Evolutionary conservation across 805 yeast genomes (phyloP).

Genomic region (Cyberlindnera misumaiensis): DNA sequence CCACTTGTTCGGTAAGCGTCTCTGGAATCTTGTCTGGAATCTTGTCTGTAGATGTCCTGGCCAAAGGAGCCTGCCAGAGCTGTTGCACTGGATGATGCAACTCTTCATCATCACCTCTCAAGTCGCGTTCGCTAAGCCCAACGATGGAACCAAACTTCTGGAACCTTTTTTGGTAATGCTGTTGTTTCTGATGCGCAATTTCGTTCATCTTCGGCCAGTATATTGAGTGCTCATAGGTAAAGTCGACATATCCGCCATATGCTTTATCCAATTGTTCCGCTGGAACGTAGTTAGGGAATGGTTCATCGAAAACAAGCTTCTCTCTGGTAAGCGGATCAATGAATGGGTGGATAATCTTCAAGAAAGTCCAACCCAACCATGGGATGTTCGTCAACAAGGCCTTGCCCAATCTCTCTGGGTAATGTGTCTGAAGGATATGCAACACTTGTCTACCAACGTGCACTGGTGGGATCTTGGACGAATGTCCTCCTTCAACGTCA

Average conservation of each 20-base stretch:
- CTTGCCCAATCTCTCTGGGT: slow-evolving; percentile 93
- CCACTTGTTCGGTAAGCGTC: slow-evolving; percentile 9
- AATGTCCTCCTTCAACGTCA: slow-evolving; percentile 38
- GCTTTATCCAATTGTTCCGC: slow-evolving; percentile 71
- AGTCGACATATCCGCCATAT: slow-evolving; percentile 82
- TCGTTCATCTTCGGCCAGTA: slow-evolving; percentile 73
- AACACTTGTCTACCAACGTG: slow-evolving; percentile 86
- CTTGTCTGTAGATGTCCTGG: background rate
- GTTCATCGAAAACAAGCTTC: slow-evolving; percentile 86
- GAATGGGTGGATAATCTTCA: slow-evolving; percentile 88
- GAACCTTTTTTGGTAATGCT: slow-evolving; percentile 62
- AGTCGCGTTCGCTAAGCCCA: slow-evolving; percentile 79
- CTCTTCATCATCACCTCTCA: slow-evolving; percentile 40
- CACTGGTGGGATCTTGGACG: slow-evolving; percentile 72
- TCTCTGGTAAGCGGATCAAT: slow-evolving; percentile 94
- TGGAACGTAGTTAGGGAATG: slow-evolving; percentile 80
- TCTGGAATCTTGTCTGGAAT: slow-evolving; percentile 1
- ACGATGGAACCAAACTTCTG: slow-evolving; percentile 59
- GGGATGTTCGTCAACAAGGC: slow-evolving; percentile 92
- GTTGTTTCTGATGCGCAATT: slow-evolving; percentile 52
- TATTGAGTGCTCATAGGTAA: slow-evolving; percentile 69
- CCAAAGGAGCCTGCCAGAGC: slow-evolving; percentile 1
- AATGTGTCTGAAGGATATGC: slow-evolving; percentile 91
- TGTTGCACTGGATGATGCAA: slow-evolving; percentile 16
- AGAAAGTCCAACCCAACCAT: slow-evolving; percentile 86